Conservation (phyloP, 2,329 filamentous ascomycete genomes). For the Ceratocystis ficicola region DNA sequence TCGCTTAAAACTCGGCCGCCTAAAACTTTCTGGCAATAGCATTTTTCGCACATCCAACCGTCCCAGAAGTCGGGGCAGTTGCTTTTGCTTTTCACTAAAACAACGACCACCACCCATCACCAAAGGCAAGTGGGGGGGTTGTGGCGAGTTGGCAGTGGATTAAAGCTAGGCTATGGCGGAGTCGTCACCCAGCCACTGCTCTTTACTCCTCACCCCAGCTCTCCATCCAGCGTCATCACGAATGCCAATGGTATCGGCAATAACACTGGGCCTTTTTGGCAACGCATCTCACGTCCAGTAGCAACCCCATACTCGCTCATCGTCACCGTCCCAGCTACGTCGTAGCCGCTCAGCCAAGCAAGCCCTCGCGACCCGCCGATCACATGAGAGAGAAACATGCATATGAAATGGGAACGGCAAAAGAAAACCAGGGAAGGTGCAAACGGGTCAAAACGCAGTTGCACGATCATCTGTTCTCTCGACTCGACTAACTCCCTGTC, state of each 20-base stretch:
- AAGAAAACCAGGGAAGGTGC: not conserved
- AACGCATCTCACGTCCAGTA: too few species aligned
- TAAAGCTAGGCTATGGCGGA: too few species aligned
- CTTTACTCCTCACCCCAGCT: too few species aligned
- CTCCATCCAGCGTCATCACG: too few species aligned
- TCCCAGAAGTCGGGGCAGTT: not conserved
- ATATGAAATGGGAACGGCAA: not conserved
- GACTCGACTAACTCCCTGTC: not conserved
- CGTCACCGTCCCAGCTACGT: not conserved
- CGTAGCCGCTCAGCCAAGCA: not conserved
- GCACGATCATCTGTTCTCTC: slow-evolving; percentile 9
- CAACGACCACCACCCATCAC: not conserved
- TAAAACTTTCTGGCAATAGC: not conserved
- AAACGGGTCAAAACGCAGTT: not conserved
- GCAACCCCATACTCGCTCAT: not conserved
- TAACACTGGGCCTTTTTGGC: not conserved
- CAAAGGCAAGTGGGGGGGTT: too few species aligned
- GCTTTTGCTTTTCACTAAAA: not conserved
- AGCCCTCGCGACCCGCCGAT: not conserved
- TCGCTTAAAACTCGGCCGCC: slow-evolving; percentile 2
- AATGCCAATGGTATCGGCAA: too few species aligned
- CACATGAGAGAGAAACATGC: not conserved
- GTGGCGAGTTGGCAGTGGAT: too few species aligned
- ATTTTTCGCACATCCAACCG: not conserved
- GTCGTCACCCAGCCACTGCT: too few species aligned